phyloP scores from a whole-genome alignment of 2,329 filamentous ascomycete species.

The Fusarium avenaceum region DNA sequence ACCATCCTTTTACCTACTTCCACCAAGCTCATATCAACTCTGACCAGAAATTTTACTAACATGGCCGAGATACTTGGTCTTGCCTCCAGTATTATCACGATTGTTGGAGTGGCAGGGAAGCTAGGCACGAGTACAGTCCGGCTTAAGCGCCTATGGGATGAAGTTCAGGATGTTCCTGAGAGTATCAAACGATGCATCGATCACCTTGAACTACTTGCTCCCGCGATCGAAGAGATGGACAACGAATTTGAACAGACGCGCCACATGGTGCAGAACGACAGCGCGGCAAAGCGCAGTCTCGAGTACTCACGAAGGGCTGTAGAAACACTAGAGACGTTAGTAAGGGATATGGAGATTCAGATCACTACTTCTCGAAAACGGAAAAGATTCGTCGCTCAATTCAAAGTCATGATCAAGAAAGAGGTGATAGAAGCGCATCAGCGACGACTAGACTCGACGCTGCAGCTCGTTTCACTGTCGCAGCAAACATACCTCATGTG shows the following conservation, averaged over 20 bases:
- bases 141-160: slow-evolving; percentile 37
- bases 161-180: slow-evolving; percentile 23
- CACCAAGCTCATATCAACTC: neutral
- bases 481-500: slow-evolving; percentile 34
- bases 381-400: neutral
- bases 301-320: slow-evolving; percentile 22
- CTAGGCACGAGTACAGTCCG: slow-evolving; percentile 15
- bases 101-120: slow-evolving; percentile 32
- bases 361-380: neutral
- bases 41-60: neutral
- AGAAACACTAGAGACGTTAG: slow-evolving; percentile 2
- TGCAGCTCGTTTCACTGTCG: slow-evolving; percentile 18
- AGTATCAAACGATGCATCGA: slow-evolving; percentile 17
- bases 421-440: slow-evolving; percentile 22
- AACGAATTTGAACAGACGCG: slow-evolving; percentile 10
- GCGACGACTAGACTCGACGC: neutral
- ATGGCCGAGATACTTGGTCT: slow-evolving; percentile 39
- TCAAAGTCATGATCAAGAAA: slow-evolving; percentile 25
- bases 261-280: neutral
- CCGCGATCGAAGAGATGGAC: slow-evolving; percentile 13
- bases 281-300: slow-evolving; percentile 5
- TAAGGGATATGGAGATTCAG: slow-evolving; percentile 15
- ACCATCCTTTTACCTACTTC: neutral
- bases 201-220: slow-evolving; percentile 2
- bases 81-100: slow-evolving; percentile 32